Percentiles rank a stretch among this genome's conserved stretches.
Conservation (phyloP, 1,284 basidiomycete species). For the Cutaneotrichosporon arboriforme region DNA sequence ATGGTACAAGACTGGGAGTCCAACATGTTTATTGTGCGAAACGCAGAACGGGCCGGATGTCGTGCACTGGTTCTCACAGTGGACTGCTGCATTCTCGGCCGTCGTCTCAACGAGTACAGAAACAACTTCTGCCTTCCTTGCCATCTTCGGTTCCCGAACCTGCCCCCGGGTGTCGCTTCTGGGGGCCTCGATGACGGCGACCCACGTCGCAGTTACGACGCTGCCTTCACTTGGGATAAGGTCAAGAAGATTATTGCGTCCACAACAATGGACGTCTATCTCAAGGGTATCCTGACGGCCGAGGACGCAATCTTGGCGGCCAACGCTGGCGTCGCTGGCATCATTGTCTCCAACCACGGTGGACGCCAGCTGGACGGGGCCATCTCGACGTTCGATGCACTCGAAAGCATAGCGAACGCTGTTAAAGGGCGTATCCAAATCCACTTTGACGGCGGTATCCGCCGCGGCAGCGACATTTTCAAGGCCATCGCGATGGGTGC, state of each 20-base stretch:
- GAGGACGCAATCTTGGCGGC: slow-evolving; percentile 33
- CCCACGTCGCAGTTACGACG: slow-evolving; percentile 14
- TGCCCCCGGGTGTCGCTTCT: slow-evolving; percentile 14
- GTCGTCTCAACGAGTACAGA: slow-evolving; percentile 20
- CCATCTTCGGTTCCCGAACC: slow-evolving; percentile 14
- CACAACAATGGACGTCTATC: slow-evolving; percentile 11
- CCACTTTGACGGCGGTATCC: slow-evolving; percentile 36
- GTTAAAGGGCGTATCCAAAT: slow-evolving; percentile 29
- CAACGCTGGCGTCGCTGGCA: slow-evolving; percentile 28
- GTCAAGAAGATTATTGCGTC: slow-evolving; percentile 7
- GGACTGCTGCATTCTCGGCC: slow-evolving; percentile 27
- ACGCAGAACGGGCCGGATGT: slow-evolving; percentile 25
- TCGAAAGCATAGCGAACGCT: slow-evolving; percentile 25
- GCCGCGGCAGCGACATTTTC: slow-evolving; percentile 34
- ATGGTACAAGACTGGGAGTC: slow-evolving; percentile 22
- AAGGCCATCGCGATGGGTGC: slow-evolving; percentile 40
- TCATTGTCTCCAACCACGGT: slow-evolving; percentile 34
- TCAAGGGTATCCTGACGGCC: slow-evolving; percentile 26
- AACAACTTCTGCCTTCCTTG: slow-evolving; percentile 19
- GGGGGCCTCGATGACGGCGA: slow-evolving; percentile 10
- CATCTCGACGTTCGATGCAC: slow-evolving; percentile 22
- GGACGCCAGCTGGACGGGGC: slow-evolving; percentile 39
- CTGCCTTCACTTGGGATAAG: slow-evolving; percentile 15
- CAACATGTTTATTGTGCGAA: slow-evolving; percentile 20
- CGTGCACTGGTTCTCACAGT: slow-evolving; percentile 28